Conservation (phyloP, 352 stramenopile species). For the Pythium angustatum region DNA sequence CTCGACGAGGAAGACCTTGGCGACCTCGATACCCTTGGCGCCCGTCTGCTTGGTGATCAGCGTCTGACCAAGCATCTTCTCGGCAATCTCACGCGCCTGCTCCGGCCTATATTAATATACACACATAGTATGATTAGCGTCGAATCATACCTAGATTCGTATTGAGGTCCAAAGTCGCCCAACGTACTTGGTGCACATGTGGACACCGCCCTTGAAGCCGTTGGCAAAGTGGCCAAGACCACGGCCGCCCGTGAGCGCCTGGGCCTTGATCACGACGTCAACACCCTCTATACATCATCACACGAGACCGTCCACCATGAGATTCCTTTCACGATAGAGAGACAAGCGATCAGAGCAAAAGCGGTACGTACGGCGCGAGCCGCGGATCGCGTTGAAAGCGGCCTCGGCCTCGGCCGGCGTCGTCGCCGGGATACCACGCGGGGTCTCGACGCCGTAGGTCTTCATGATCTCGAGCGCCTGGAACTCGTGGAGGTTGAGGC, state of each 20-base stretch:
- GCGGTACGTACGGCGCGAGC: slow-evolving; percentile 52
- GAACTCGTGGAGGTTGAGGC: slow-evolving; percentile 95
- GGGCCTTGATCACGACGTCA: slow-evolving; percentile 96
- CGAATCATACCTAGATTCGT: background rate
- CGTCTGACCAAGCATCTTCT: slow-evolving; percentile 93
- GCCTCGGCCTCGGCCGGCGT: slow-evolving; percentile 83
- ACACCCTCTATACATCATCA: slow-evolving; percentile 47
- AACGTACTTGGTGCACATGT: slow-evolving; percentile 91
- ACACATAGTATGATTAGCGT: background rate
- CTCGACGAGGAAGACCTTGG: slow-evolving; percentile 93
- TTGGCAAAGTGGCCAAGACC: slow-evolving; percentile 96
- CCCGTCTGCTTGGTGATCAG: slow-evolving; percentile 97
- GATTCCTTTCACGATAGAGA: slow-evolving; percentile 1
- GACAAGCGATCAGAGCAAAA: background rate
- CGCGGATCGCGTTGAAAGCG: slow-evolving; percentile 80
- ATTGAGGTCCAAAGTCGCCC: background rate
- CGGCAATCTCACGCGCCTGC: slow-evolving; percentile 77
- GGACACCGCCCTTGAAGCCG: slow-evolving; percentile 97
- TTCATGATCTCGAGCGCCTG: slow-evolving; percentile 95
- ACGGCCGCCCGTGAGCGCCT: slow-evolving; percentile 96
- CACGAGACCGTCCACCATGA: slow-evolving; percentile 2
- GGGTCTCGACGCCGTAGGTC: slow-evolving; percentile 79
- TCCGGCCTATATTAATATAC: slow-evolving; percentile 34
- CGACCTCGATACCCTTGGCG: slow-evolving; percentile 83
- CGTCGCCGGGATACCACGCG: slow-evolving; percentile 64